A percentile compares a stretch with the other conserved stretches of the same genome.
phyloP scores from a whole-genome alignment of 139 green algal genomes.

The Coelastrella sp. region DNA sequence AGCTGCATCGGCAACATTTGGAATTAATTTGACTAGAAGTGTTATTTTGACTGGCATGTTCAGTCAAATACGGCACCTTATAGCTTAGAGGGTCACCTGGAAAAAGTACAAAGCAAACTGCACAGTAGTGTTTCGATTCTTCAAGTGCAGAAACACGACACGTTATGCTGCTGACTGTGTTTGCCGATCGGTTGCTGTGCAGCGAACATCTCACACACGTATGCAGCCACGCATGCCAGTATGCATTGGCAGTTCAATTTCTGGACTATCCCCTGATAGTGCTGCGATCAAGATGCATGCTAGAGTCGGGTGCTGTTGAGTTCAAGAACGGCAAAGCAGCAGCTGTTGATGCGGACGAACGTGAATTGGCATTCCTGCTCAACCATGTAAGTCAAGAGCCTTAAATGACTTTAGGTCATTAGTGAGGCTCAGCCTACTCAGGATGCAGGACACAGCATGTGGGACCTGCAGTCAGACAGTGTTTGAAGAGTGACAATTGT shows the following conservation, averaged over 20 bases:
- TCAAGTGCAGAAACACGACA: no score
- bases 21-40: no score
- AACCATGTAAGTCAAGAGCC: not conserved
- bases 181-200: not conserved
- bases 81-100: no score
- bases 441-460: not conserved
- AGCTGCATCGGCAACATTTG: no score
- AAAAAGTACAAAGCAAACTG: no score
- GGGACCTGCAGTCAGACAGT: not conserved
- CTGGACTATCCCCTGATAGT: conserved; percentile 14
- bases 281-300: not conserved
- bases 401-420: not conserved
- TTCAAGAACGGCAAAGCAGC: conserved; percentile 29
- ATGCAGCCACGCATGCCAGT: not conserved
- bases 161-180: conserved; percentile 17
- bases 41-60: no score
- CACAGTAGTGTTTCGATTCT: no score
- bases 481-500: not conserved
- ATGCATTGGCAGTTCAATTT: not conserved
- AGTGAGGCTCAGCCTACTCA: not conserved
- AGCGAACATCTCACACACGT: not conserved
- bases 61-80: no score
- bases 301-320: not conserved
- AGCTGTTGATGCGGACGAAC: not conserved
- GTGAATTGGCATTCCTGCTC: not conserved